These are phyloP conservation scores for Fusarium fracticaudum DNA, from an alignment of 2,329 filamentous ascomycete species.

Conservation along the genomic window DNA sequence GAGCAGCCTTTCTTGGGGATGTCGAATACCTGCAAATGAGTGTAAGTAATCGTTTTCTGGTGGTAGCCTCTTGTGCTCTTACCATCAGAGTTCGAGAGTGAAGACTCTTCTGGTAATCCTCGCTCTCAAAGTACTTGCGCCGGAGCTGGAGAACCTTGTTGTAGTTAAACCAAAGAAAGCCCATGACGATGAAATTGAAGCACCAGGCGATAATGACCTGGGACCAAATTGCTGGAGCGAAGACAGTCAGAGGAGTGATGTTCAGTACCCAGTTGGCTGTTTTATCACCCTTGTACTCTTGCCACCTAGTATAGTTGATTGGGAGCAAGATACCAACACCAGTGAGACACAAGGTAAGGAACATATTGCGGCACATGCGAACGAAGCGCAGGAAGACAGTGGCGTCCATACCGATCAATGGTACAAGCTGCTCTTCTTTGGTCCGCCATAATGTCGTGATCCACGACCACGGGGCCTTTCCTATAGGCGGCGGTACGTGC, in stretches of 20 bases:
- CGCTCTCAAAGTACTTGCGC: constrained; percentile 81
- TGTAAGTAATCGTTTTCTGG: constrained; percentile 1
- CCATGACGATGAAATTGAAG: constrained; percentile 79
- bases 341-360: constrained; percentile 75
- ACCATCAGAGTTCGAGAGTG: constrained; percentile 79
- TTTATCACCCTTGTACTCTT: constrained; percentile 31
- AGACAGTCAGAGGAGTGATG: constrained; percentile 69
- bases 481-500: constrained; percentile 86
- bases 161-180: constrained; percentile 93
- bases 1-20: constrained; percentile 79
- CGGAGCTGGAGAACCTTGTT: constrained; percentile 75
- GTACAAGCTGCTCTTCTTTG: constrained; percentile 78
- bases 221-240: constrained; percentile 64
- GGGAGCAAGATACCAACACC: constrained; percentile 84
- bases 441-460: constrained; percentile 79
- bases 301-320: constrained; percentile 69
- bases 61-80: constrained; percentile 34
- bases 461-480: constrained; percentile 91
- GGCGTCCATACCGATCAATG: constrained; percentile 90
- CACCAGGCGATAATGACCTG: constrained; percentile 68
- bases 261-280: constrained; percentile 60
- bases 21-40: constrained; percentile 74
- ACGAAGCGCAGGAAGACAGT: constrained; percentile 89
- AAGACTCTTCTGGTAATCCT: constrained; percentile 88
- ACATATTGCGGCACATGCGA: constrained; percentile 93